phyloP scores from a whole-genome alignment of 768 basidiomycete genomes.

The Lactarius hatsudake region DNA sequence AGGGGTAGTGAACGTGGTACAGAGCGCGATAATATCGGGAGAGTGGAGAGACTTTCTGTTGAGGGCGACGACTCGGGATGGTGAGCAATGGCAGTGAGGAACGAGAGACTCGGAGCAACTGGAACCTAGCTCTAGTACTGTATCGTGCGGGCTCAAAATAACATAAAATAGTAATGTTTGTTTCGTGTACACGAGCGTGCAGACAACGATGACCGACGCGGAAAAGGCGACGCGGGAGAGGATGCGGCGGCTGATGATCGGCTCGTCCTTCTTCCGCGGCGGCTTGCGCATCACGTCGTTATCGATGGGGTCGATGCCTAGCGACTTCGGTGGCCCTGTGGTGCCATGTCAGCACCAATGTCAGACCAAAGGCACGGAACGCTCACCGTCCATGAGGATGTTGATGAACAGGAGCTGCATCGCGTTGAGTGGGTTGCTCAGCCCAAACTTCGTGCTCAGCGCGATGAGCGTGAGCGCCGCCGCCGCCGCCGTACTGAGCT shows the following conservation, averaged over 20 bases:
- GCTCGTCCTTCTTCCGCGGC: constrained; percentile 91
- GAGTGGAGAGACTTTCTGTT: no score
- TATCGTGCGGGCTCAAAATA: no score
- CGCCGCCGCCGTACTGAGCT: constrained; percentile 98
- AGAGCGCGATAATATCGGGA: no score
- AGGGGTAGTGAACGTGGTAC: no score
- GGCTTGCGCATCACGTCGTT: constrained; percentile 89
- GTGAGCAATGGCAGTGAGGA: no score
- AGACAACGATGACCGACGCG: constrained; percentile 88
- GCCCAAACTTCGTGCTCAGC: constrained; percentile 82
- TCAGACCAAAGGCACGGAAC: constrained; percentile 27
- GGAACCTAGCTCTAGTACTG: no score
- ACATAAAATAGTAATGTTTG: no score
- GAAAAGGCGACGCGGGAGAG: constrained; percentile 86
- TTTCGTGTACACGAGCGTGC: constrained; percentile 48
- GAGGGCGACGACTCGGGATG: no score
- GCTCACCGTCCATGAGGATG: constrained; percentile 91
- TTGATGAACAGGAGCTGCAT: constrained; percentile 99
- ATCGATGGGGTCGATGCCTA: constrained; percentile 96
- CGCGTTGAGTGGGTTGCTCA: constrained; percentile 91
- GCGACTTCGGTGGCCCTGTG: constrained; percentile 86
- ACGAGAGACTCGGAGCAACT: no score
- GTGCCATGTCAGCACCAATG: not conserved
- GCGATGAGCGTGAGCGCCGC: constrained; percentile 92
- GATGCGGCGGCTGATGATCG: constrained; percentile 75